Conservation (phyloP, 805 yeast species). For the Yamadazyma sp. region DNA sequence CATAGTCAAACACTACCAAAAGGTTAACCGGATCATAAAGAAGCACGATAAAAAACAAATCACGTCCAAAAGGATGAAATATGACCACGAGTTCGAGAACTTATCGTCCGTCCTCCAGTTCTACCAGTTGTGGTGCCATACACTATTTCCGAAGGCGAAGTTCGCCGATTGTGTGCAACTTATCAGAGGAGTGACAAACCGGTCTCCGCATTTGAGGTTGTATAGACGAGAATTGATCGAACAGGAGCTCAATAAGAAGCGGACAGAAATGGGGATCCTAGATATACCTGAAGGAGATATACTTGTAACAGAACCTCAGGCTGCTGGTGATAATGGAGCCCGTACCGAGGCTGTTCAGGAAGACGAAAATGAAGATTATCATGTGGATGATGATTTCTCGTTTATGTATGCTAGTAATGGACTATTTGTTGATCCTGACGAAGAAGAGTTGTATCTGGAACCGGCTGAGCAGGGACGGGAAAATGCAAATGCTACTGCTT, state of each 20-base stretch:
- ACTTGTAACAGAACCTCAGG: background rate
- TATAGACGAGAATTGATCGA: slow-evolving; percentile 32
- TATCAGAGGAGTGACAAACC: slow-evolving; percentile 49
- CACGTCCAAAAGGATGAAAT: slow-evolving; percentile 20
- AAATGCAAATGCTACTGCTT: too few species aligned
- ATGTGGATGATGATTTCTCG: slow-evolving; percentile 31
- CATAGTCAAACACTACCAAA: slow-evolving; percentile 30
- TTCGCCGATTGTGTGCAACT: slow-evolving; percentile 66
- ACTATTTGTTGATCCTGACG: slow-evolving; percentile 29
- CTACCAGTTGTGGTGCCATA: slow-evolving; percentile 48
- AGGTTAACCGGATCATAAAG: slow-evolving; percentile 25
- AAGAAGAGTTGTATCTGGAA: slow-evolving; percentile 19
- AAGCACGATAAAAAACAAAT: slow-evolving; percentile 25
- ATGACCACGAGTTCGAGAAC: slow-evolving; percentile 36
- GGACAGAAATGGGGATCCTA: slow-evolving; percentile 36
- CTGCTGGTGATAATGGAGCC: slow-evolving; percentile 1
- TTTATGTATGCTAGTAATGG: slow-evolving; percentile 28
- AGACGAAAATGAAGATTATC: slow-evolving; percentile 7
- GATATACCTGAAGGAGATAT: slow-evolving; percentile 18
- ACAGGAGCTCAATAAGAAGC: slow-evolving; percentile 26
- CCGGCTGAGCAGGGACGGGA: slow-evolving; percentile 2
- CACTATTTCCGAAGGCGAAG: slow-evolving; percentile 74
- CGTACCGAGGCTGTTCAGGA: slow-evolving; percentile 1
- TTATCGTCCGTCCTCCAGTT: slow-evolving; percentile 37
- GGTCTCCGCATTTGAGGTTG: slow-evolving; percentile 35